Conservation (phyloP, 169 alveolate species). For the Cyclospora cayetanensis region DNA sequence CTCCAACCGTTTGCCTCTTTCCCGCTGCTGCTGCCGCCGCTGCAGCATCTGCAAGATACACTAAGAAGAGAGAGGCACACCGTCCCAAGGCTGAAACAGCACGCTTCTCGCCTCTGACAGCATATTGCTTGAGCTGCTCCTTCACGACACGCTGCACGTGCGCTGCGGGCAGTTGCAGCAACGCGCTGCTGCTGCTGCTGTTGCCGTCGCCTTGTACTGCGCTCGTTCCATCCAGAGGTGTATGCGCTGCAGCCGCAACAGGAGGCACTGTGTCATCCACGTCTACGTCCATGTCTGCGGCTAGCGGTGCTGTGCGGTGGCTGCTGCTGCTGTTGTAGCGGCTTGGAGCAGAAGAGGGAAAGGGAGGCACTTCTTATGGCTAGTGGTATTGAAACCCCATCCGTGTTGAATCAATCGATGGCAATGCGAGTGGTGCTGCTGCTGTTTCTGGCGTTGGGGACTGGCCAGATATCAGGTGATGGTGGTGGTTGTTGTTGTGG, state of each 20-base stretch:
- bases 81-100: not conserved
- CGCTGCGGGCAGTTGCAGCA: not conserved
- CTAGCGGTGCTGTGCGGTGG: not conserved
- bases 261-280: not conserved
- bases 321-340: not conserved
- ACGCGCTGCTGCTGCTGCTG: slow-evolving; percentile 44
- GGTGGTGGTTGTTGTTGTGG: too few relatives aligned
- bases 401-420: too few relatives aligned
- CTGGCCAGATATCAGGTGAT: too few relatives aligned
- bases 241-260: not conserved
- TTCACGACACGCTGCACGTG: not conserved
- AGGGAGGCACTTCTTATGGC: too few relatives aligned
- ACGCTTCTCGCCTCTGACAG: not conserved
- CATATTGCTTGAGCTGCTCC: not conserved
- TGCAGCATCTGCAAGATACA: not conserved
- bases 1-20: not conserved
- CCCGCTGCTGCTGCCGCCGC: slow-evolving; percentile 46
- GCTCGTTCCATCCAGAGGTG: not conserved
- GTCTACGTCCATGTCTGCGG: not conserved
- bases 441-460: not conserved
- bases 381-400: too few relatives aligned
- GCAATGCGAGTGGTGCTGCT: not conserved
- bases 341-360: too few relatives aligned
- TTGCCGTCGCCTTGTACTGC: not conserved
- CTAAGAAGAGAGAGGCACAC: not conserved